Evolutionary conservation across 164 flowering plant genomes (phyloP), one percentile per base, ranked within the genome.

Genomic region (Cinnamomum micranthum): DNA sequence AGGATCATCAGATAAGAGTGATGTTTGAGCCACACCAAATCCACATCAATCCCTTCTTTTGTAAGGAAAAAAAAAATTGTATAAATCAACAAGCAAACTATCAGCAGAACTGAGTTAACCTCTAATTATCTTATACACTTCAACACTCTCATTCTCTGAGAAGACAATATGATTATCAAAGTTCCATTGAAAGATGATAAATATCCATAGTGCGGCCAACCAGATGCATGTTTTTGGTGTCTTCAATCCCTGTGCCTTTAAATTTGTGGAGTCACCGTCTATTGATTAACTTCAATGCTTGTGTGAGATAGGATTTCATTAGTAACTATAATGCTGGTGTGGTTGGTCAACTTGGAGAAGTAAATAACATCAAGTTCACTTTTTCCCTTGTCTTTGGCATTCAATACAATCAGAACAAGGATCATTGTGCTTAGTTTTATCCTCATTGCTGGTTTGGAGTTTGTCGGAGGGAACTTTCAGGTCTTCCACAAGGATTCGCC

Each of bases 341-440:
- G 27, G 71, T 22, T 33, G 3, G 2, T 71, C 19, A 10, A 41
- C 10, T 41, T 41, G 47, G 47, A 55, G 20, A 14, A 69, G 52
- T 3, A 12, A 7, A 23, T 9, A 19, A 33, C 23, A 62, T 59
- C 74, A n/a, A 12, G 27, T 50, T 68, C 70, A 68, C 66, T 76
- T 91, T 71, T 92, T 86, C 70, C 78, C 88, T 82, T 84, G 88
- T 80, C 94, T 88, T 47, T 94, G 90, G 77, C 99, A 91, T 70
- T 93, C 91, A 62, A 91, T 91, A 80, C 96, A 95, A 75, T 93
- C 91, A 50, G 78, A 71, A 79, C 96, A 89, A 13, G 88, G 77
- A 12, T 31, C 59, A 10, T 31, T 50, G 17, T 81, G 78, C 74
- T 75, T 80, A 69, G 66, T 69, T 77, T 73, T 80, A 69, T 73